Evolutionary conservation across 1,139 yeast genomes (phyloP), one percentile per base, ranked within the genome.

Genomic region (Arxiozyma telluris): DNA sequence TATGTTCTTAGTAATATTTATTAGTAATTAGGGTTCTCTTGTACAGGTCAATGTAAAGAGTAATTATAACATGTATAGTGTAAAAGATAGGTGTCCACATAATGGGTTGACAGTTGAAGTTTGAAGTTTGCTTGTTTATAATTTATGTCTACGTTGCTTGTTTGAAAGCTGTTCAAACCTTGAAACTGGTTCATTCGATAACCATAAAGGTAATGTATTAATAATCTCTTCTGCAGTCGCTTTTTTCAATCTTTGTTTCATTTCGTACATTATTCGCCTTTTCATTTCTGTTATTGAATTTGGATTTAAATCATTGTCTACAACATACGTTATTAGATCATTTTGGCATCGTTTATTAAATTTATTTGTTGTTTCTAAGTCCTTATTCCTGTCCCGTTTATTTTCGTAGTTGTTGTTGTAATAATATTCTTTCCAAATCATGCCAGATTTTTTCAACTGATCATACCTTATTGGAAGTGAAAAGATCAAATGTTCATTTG

Each of bases 401-500:
- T 34, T 34, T 34, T 34, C 17, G 6, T 12, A 15, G 6, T 34
- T 15, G 39, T 34, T n/a, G 3, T 15, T 34, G 39, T 15, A 34
- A 17, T 12, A 1, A 22, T 46, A 46, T 20, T 46, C 49, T 17
- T 46, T 46, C 49, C 42, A 46, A 17, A 46, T 12, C 9, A 34
- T 21, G 4, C 49, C 49, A 21, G 15, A 17, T 5, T 15, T 17
- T 38, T 38, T 46, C 27, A 46, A 4, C 9, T 11, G 22, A 15
- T 46, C 27, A 38, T 46, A 46, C 7, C 20, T 38, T 18, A 46
- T 22, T 8, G 49, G 42, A 38, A 27, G 17, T 2, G 42, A 34
- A 84, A 77, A 55, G n/a, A 88, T 74, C 49, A 90, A 72, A 1
- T 90, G 90, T 68, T 89, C 95, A 53, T 84, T 77, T 17, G 95